Conservation (phyloP, 2,329 filamentous ascomycete genomes). For the Pseudocercospora eumusae region DNA sequence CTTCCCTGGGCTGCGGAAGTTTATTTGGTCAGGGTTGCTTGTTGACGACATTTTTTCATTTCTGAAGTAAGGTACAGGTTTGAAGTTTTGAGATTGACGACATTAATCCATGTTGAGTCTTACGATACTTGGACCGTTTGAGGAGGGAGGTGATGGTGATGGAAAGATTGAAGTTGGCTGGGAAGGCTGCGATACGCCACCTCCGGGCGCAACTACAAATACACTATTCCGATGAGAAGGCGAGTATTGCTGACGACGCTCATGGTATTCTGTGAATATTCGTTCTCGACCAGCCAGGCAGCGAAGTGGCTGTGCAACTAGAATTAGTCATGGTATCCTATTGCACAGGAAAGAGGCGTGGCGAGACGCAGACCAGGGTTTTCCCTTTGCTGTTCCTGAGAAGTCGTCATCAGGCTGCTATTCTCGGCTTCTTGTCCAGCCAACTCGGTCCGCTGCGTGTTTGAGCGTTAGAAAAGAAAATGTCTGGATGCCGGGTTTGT, state of each 20-base stretch:
- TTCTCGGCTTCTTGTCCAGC: conserved; percentile 13
- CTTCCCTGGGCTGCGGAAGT: background rate
- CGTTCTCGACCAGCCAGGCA: background rate
- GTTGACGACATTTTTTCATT: background rate
- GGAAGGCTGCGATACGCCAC: background rate
- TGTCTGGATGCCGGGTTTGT: conserved; percentile 16
- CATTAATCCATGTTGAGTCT: too few relatives aligned
- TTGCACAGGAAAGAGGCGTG: too few relatives aligned
- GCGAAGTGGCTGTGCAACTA: background rate
- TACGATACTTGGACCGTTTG: too few relatives aligned
- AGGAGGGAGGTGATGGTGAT: too few relatives aligned
- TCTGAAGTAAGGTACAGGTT: too few relatives aligned
- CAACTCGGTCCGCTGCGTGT: conserved; percentile 9
- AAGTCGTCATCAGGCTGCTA: conserved; percentile 7
- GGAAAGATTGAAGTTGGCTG: background rate
- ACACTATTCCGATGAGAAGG: background rate
- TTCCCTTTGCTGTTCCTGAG: conserved; percentile 10
- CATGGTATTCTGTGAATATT: background rate
- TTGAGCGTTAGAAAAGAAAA: conserved; percentile 9
- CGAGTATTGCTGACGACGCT: background rate
- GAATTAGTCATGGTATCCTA: too few relatives aligned
- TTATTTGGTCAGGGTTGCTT: too few relatives aligned
- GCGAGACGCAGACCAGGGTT: conserved; percentile 4
- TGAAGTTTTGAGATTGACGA: too few relatives aligned
- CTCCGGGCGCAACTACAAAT: background rate